Percentiles rank a stretch among this genome's conserved stretches.
These are phyloP conservation scores for Penicillium sp. DNA, from an alignment of 2,329 filamentous ascomycete genomes.

Conservation along the genomic window DNA sequence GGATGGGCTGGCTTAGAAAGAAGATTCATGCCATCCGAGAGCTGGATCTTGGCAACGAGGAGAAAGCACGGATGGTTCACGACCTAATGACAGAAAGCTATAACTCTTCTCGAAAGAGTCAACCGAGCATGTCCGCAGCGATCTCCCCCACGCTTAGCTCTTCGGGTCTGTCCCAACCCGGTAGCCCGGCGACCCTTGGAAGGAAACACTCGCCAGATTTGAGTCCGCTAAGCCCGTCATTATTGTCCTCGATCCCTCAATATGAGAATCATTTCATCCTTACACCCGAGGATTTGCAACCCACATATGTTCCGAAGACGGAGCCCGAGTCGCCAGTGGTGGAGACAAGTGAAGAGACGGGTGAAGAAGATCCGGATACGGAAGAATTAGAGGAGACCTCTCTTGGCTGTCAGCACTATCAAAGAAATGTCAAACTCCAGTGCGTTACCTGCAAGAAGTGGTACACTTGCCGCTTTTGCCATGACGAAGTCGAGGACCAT, in stretches of 20 bases:
- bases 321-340: conserved; percentile 26
- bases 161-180: conserved; percentile 23
- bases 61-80: conserved; percentile 70
- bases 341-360: conserved; percentile 28
- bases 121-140: conserved; percentile 1
- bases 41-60: conserved; percentile 51
- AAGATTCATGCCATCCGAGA: conserved; percentile 66
- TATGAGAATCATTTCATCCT: conserved; percentile 39
- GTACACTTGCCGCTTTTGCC: conserved; percentile 94
- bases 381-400: conserved; percentile 49
- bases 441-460: conserved; percentile 84
- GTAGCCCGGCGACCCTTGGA: conserved; percentile 28
- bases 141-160: conserved; percentile 24
- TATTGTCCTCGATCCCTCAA: conserved; percentile 26
- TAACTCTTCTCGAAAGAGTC: conserved; percentile 39
- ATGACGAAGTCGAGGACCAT: conserved; percentile 78
- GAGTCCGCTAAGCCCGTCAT: conserved; percentile 23
- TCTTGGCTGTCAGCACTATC: conserved; percentile 87
- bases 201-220: conserved; percentile 24
- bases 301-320: conserved; percentile 58
- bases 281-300: conserved; percentile 54
- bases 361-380: conserved; percentile 39
- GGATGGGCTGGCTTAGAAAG: conserved; percentile 62
- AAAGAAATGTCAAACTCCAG: conserved; percentile 91
- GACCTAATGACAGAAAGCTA: conserved; percentile 66